Base-by-base conservation (phyloP, 768 basidiomycete species). In the Tulasnella sp. region DNA sequence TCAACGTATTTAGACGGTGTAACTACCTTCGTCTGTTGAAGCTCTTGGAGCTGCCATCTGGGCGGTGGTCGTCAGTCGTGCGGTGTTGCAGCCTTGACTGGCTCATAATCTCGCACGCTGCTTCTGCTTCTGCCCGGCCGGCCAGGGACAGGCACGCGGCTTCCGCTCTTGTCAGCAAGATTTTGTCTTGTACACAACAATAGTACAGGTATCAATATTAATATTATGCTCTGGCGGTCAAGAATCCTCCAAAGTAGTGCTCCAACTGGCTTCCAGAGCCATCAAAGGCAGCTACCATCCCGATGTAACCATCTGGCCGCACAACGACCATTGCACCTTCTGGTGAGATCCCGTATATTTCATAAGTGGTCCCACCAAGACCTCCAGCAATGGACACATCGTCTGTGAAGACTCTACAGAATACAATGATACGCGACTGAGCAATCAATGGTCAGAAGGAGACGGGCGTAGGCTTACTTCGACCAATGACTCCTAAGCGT, bases 281-380 rank as follows among this genome's bases (percentile, higher is more conserved):
- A 48, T 75, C 73, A 43, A 85, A 69, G 0, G 83, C 77, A 1
- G 74, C 74, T 30, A 86, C 71, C 64, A 73, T 74, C 2, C 80
- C 82, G 29, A 87, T 76, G 59, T 84, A 85, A 15, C 84, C 85
- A 64, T 83, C 83, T 7, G 83, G 83, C 24, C 84, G 74, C 4
- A 84, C 76, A 51, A 82, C 71, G 7, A 82, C 76, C 10, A 82
- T 65, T 9, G 76, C 79, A 17, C 82, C 82, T 51, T 64, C 63
- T 4, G 70, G 59, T 30, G 72, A 68, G 47, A 83, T 75, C 0
- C 83, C 84, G 63, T 80, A 84, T 24, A 75, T 74, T 0, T 68
- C 63, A 67, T 86, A 85, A 3, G 79, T 82, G 34, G 74, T 73
- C 2, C 82, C 82, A 24, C 80, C 81, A 21, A 71, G 66, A 3